Evolutionary conservation across 2,329 filamentous ascomycete genomes (phyloP).

Genomic region (Penicillium occitanis): DNA sequence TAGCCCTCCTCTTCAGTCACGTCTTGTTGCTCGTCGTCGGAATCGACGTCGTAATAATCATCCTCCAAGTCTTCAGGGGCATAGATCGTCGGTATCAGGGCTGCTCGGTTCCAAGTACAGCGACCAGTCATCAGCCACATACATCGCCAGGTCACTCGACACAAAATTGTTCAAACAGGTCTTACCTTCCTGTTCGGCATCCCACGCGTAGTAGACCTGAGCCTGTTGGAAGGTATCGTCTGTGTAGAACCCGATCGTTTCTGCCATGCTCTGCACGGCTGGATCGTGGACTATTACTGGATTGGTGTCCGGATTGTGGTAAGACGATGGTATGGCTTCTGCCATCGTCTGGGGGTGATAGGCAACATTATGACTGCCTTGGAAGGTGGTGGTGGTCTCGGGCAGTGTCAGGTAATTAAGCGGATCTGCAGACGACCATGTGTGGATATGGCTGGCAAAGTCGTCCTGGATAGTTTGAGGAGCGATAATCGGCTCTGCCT

Average conservation of each 20-base stretch:
- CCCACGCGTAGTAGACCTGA: conserved; percentile 17
- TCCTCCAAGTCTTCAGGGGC: conserved; percentile 40
- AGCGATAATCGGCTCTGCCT: neutral
- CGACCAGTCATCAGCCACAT: conserved; percentile 21
- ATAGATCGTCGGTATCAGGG: conserved; percentile 12
- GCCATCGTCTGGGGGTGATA: neutral
- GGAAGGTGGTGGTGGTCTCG: neutral
- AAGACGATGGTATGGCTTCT: neutral
- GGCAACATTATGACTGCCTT: neutral
- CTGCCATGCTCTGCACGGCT: neutral
- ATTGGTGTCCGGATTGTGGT: neutral
- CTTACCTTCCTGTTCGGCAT: conserved; percentile 22
- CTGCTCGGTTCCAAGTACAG: conserved; percentile 10
- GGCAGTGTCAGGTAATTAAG: neutral
- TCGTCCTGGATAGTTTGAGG: neutral
- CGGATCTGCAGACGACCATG: conserved; percentile 19
- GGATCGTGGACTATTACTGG: neutral
- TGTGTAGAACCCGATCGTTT: conserved; percentile 4
- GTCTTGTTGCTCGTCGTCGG: conserved; percentile 58
- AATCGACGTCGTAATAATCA: conserved; percentile 63
- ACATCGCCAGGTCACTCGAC: conserved; percentile 14
- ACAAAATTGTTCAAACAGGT: conserved; percentile 8
- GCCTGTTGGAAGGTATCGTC: conserved; percentile 17
- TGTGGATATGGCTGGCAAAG: conserved; percentile 1
- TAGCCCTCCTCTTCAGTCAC: conserved; percentile 37